phyloP scores from a whole-genome alignment of 352 stramenopile species.

The Globisporangium irregulare region DNA sequence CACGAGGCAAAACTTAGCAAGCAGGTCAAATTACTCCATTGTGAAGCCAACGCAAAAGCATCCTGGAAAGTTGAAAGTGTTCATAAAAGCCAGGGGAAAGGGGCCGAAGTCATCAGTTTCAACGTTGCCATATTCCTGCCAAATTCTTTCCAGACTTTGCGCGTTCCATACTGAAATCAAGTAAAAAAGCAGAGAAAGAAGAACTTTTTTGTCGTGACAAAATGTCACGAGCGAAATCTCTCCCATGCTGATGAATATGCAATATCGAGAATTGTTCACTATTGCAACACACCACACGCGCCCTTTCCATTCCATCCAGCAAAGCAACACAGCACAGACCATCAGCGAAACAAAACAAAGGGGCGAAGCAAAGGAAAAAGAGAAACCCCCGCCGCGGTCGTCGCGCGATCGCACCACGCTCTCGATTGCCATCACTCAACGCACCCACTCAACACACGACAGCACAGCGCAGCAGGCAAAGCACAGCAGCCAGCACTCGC shows the following conservation, averaged over 20 bases:
- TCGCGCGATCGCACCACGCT: conserved; percentile 1
- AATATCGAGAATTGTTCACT: too few species aligned
- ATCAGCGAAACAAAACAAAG: not conserved
- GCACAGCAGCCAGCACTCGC: not conserved
- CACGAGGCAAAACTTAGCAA: not conserved
- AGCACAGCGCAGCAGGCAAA: not conserved
- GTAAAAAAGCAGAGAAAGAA: not conserved
- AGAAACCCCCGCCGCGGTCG: conserved; percentile 6
- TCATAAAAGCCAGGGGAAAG: not conserved
- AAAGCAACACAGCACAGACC: not conserved
- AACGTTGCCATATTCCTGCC: not conserved
- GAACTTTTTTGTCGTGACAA: not conserved
- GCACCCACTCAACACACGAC: not conserved
- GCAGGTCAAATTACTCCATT: not conserved
- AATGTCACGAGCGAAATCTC: not conserved
- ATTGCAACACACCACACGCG: not conserved
- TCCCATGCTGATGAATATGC: not conserved
- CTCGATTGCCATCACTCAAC: conserved; percentile 2
- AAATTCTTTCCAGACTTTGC: not conserved
- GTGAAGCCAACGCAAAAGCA: not conserved
- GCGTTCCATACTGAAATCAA: not conserved
- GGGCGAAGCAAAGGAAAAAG: not conserved
- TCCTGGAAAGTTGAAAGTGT: not conserved
- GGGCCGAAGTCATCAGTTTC: not conserved
- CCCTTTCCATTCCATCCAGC: not conserved